Evolutionary conservation across 2,329 filamentous ascomycete genomes (phyloP).

Genomic region (Colletotrichum sidae): DNA sequence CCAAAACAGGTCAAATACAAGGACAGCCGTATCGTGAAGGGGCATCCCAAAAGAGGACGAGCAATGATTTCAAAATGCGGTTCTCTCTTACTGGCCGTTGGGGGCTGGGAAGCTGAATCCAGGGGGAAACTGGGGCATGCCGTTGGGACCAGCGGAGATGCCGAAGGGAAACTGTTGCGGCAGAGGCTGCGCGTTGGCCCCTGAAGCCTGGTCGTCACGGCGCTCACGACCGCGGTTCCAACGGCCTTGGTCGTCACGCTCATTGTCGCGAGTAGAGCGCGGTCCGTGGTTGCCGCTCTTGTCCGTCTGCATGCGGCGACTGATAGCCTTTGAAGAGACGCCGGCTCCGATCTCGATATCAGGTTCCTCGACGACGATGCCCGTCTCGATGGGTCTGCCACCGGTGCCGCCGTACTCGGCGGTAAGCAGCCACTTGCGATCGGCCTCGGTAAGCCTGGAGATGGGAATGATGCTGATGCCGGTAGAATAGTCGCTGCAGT

Average conservation of each 20-base stretch:
- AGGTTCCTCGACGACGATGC: slow-evolving; percentile 94
- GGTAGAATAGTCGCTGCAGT: slow-evolving; percentile 95
- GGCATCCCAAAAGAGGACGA: slow-evolving; percentile 5
- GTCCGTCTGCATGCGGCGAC: slow-evolving; percentile 76
- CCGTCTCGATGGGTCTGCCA: slow-evolving; percentile 80
- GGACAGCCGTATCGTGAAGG: slow-evolving; percentile 2
- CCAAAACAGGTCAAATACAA: slow-evolving; percentile 28
- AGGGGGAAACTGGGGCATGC: slow-evolving; percentile 56
- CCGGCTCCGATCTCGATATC: slow-evolving; percentile 99
- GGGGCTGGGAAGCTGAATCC: slow-evolving; percentile 54
- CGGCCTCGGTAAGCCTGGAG: slow-evolving; percentile 90
- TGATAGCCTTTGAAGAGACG: slow-evolving; percentile 91
- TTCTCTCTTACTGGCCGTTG: slow-evolving; percentile 23
- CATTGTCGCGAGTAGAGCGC: slow-evolving; percentile 65
- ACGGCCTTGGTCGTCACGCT: slow-evolving; percentile 50
- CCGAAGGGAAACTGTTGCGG: slow-evolving; percentile 52
- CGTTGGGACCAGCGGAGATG: slow-evolving; percentile 53
- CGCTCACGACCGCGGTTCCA: slow-evolving; percentile 45
- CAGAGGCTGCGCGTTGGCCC: slow-evolving; percentile 39
- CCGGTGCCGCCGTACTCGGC: slow-evolving; percentile 95
- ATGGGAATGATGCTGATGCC: slow-evolving; percentile 96
- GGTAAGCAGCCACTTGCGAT: slow-evolving; percentile 96
- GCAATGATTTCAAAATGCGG: neutral
- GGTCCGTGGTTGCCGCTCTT: slow-evolving; percentile 73
- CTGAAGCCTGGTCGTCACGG: slow-evolving; percentile 42